Base-by-base conservation (phyloP, 495 filamentous ascomycete species). In the Glarea lozoyensis region DNA sequence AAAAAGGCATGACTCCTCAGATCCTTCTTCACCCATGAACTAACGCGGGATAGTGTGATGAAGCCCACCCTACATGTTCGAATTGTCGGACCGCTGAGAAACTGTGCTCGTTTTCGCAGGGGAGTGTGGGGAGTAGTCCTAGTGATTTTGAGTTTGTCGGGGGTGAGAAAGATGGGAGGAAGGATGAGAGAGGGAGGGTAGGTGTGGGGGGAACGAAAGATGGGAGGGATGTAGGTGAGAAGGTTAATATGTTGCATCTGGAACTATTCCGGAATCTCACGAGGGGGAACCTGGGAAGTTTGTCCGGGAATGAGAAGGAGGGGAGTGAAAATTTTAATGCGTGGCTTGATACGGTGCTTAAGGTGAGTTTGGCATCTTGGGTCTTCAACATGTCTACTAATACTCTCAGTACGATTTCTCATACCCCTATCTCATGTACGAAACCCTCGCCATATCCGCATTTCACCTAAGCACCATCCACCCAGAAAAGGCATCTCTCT, bases 401-500 rank as follows among this genome's bases (percentile, higher is more conserved):
- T 16, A 21, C 6, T 24, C 50, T 12, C 30, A 48, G 4, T 48
- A 56, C n/a, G 55, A 54, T 1, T 50, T 71, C 13, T 22, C 43
- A 11, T 49, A 53, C 6, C 61, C 67, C 2, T 71, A 60, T 43
- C 58, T 71, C 2, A 61, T 69, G 61, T 61, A 68, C 42, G 51
- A 68, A 42, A 10, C 67, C 5, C 57, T 73, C 3, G 66, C 67
- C 4, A 44, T 71, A 17, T 54, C 63, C 16, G 64, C 67, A 7
- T 46, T 68, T 3, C 65, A 73, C 40, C 45, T 61, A 29, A 66
- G 63, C 45, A 55, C 47, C 2, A 10, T 42, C 2, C 43, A 27
- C 5, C 52, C 52, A 10, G 19, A 30, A 12, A 42, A 56, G n/a
- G 11, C 45, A 15, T 32, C 48, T 3, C 45, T 55, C 24, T 70